phyloP scores from a whole-genome alignment of 805 yeast species.

The Wickerhamomyces pijperi region DNA sequence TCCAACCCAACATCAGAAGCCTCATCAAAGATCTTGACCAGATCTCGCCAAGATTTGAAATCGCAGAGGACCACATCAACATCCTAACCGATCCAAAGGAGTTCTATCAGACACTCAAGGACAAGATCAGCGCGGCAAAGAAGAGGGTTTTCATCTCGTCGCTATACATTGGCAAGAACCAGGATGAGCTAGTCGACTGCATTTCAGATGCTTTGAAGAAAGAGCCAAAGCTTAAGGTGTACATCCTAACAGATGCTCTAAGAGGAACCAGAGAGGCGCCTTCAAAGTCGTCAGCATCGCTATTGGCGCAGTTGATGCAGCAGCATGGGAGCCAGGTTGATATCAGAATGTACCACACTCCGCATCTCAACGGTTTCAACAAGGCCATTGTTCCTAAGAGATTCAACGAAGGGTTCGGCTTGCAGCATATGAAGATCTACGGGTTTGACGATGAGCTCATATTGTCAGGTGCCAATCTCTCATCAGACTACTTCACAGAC shows the following conservation, averaged over 20 bases:
- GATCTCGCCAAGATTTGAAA: constrained; percentile 56
- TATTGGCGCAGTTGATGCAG: constrained; percentile 55
- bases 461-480: constrained; percentile 83
- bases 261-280: constrained; percentile 94
- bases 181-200: constrained; percentile 60
- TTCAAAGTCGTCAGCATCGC: constrained; percentile 58
- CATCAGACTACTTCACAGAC: constrained; percentile 85
- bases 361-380: constrained; percentile 61
- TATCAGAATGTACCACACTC: constrained; percentile 81
- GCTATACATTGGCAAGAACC: constrained; percentile 75
- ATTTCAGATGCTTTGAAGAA: constrained; percentile 45
- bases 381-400: constrained; percentile 65
- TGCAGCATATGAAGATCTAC: constrained; percentile 95
- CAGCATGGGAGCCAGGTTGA: constrained; percentile 64
- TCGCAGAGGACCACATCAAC: constrained; percentile 44
- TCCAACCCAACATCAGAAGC: constrained; percentile 33
- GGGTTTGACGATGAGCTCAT: constrained; percentile 89
- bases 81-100: constrained; percentile 54
- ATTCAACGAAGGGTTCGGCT: constrained; percentile 81
- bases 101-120: constrained; percentile 59
- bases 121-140: constrained; percentile 52
- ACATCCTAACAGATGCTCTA: constrained; percentile 74
- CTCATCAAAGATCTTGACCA: constrained; percentile 45
- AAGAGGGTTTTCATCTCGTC: constrained; percentile 71
- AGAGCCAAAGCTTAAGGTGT: constrained; percentile 56